phyloP scores from a whole-genome alignment of 1,139 yeast genomes.

The Geotrichum reessii region DNA sequence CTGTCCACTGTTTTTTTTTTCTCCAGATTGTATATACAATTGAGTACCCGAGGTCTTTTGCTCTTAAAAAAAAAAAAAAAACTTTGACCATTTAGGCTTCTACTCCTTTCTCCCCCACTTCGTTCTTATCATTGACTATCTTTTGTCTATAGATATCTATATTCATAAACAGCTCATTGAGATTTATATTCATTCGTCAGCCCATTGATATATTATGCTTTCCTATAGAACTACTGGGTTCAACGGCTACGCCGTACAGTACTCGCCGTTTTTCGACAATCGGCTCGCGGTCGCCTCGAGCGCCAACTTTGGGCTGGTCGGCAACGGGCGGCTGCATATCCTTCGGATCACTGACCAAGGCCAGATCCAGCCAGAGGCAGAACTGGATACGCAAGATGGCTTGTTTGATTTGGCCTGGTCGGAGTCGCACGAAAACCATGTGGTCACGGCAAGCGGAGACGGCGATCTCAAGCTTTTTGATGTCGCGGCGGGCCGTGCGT shows the following conservation, averaged over 20 bases:
- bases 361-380: constrained; percentile 45
- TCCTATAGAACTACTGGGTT: constrained; percentile 71
- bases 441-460: constrained; percentile 80
- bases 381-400: constrained; percentile 91
- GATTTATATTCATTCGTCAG: not conserved
- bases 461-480: constrained; percentile 84
- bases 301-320: constrained; percentile 90
- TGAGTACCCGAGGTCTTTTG: not conserved
- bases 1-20: not conserved
- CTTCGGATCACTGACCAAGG: constrained; percentile 68
- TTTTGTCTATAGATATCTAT: too few relatives aligned
- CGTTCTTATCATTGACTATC: not conserved
- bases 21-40: not conserved
- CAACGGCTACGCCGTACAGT: constrained; percentile 82
- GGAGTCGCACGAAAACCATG: constrained; percentile 82
- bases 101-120: not conserved
- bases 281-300: constrained; percentile 85
- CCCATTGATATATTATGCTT: constrained; percentile 45
- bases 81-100: not conserved
- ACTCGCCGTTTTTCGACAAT: constrained; percentile 88
- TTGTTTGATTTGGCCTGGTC: constrained; percentile 87
- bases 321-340: constrained; percentile 77
- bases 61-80: not conserved
- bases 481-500: constrained; percentile 43
- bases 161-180: too few relatives aligned